A percentile compares a stretch with the other conserved stretches of the same genome.
phyloP scores from a whole-genome alignment of 495 filamentous ascomycete species.

The Penicillium desertorum region DNA sequence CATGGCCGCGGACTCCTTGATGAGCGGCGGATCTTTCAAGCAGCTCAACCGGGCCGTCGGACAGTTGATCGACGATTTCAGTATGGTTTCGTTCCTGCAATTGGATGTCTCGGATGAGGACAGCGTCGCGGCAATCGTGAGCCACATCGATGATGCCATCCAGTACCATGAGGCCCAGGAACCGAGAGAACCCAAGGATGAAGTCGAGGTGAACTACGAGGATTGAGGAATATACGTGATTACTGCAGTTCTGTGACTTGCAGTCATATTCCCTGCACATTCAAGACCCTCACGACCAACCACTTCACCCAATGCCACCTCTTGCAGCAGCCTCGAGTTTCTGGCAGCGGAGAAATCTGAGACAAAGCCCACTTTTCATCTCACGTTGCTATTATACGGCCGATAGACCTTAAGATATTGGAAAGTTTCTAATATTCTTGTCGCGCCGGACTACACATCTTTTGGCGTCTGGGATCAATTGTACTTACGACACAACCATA shows the following conservation, averaged over 20 bases:
- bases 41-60: slow-evolving; percentile 82
- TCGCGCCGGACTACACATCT: background rate
- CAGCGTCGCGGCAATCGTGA: slow-evolving; percentile 84
- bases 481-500: background rate
- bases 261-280: background rate
- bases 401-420: background rate
- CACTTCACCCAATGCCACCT: background rate
- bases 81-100: slow-evolving; percentile 93
- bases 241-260: slow-evolving; percentile 1
- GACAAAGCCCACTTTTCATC: background rate
- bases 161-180: slow-evolving; percentile 97
- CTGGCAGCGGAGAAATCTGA: background rate
- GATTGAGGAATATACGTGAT: slow-evolving; percentile 32
- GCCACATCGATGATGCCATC: slow-evolving; percentile 95
- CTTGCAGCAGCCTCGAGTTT: slow-evolving; percentile 6
- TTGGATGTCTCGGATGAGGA: slow-evolving; percentile 91
- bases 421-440: background rate
- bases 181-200: slow-evolving; percentile 80
- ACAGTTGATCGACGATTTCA: slow-evolving; percentile 89
- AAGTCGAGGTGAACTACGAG: slow-evolving; percentile 65
- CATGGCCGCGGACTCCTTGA: slow-evolving; percentile 59
- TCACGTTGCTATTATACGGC: background rate
- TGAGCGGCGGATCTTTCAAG: slow-evolving; percentile 76
- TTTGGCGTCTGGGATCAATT: no score
- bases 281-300: background rate